Conservation (phyloP, 768 basidiomycete genomes). For the Vishniacozyma victoriae region DNA sequence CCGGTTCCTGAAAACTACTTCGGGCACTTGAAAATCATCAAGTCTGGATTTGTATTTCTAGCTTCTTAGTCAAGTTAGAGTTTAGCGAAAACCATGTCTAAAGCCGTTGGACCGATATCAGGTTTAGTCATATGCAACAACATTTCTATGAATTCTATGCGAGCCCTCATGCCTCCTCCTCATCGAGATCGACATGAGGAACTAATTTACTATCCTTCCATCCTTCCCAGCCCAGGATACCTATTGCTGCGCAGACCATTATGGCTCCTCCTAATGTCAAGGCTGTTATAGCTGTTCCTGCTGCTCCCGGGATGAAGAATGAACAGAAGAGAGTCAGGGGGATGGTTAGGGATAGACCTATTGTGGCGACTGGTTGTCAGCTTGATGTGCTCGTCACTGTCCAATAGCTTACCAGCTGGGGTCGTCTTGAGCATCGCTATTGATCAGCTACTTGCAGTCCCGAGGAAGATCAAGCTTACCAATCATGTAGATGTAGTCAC, state of each 20-base stretch:
- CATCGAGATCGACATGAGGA: no score
- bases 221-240: slow-evolving; percentile 58
- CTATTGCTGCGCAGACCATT: slow-evolving; percentile 70
- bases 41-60: no score
- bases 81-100: no score
- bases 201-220: slow-evolving; percentile 34
- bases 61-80: no score
- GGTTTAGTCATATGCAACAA: no score
- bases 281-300: slow-evolving; percentile 46
- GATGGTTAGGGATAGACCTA: slow-evolving; percentile 89
- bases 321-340: slow-evolving; percentile 85
- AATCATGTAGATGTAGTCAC: slow-evolving; percentile 59
- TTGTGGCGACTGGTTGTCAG: slow-evolving; percentile 61
- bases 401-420: slow-evolving; percentile 50
- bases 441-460: slow-evolving; percentile 48
- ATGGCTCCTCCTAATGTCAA: slow-evolving; percentile 68
- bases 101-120: no score
- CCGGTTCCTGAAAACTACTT: no score
- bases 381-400: not conserved
- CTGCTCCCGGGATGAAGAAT: slow-evolving; percentile 56
- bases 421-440: slow-evolving; percentile 95
- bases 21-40: no score
- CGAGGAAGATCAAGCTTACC: slow-evolving; percentile 11
- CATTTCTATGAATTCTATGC: no score
- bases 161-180: no score